Percentiles rank a stretch among this genome's conserved stretches.
phyloP scores from a whole-genome alignment of 306 rosid genomes.

The Rosa lucieae region DNA sequence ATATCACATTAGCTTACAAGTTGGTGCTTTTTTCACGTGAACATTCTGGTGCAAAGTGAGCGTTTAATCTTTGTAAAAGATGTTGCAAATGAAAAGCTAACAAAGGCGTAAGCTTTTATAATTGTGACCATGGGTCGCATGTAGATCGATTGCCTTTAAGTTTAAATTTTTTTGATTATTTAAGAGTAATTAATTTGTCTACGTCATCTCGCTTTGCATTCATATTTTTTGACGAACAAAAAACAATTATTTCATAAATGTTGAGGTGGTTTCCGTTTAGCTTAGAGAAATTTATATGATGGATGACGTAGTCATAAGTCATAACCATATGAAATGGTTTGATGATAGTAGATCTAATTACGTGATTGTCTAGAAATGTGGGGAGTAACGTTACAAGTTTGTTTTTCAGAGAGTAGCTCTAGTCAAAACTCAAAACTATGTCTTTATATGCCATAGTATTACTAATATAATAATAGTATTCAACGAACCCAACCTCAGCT shows the following conservation, averaged over 20 bases:
- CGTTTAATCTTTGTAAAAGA: neutral
- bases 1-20: neutral
- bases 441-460: neutral
- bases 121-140: neutral
- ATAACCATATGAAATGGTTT: neutral
- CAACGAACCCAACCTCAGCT: conserved; percentile 4
- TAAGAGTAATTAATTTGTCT: neutral
- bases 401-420: neutral
- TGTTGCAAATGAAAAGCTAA: neutral
- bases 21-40: neutral
- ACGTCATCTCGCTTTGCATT: neutral
- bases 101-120: neutral
- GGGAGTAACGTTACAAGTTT: neutral
- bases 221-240: neutral
- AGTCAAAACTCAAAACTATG: neutral
- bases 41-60: neutral
- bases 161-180: neutral
- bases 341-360: neutral
- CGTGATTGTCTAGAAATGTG: neutral
- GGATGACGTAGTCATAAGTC: neutral
- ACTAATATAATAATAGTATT: neutral
- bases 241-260: neutral
- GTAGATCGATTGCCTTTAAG: neutral
- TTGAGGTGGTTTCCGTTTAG: neutral
- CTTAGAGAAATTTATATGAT: neutral